Base-by-base conservation (phyloP, 2,329 filamentous ascomycete genomes). In the Ustulina deusta region DNA sequence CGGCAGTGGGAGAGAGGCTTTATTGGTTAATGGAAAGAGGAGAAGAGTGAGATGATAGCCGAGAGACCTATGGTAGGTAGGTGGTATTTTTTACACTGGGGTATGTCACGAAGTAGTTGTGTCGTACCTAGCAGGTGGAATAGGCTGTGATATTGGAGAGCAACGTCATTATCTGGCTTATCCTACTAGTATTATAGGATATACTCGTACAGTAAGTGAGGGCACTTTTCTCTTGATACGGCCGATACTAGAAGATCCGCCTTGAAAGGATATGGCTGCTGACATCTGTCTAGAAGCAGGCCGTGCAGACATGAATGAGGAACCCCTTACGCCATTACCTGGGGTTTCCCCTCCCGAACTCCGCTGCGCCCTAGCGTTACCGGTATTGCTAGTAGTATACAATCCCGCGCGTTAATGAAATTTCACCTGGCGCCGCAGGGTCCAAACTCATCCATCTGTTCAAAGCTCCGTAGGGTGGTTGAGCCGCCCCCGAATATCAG, bases 361-460 rank as follows among this genome's bases (percentile, higher is more conserved):
- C 67, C 67, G 40, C 42, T 55, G 42, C 25, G 60, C 56, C 52
- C 38, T 59, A 25, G n/a, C 34, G 34, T 44, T 38, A n/a, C n/a
- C n/a, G n/a, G n/a, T n/a, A 56, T 61, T 64, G 40, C 15, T 56
- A 48, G 20, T 61, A 46, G 3, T 69, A 52, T 54, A 61, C 60
- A 63, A 44, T 61, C 42, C 46, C 17, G 22, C 29, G n/a, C n/a
- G 11, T 54, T 13, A 22, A 46, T 58, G 20, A 56, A 59, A 17
- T 15, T 44, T 13, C 13, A 54, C 36, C 15, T 48, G 25, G 15
- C 20, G 17, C 9, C 7, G 32, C 10, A 38, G 32, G 13, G 22
- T 22, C 32, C 25, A 42, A 34, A 52, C 3, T 20, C 22, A n/a
- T 38, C n/a, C 55, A 36, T 32, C 15, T 61, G 51, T 15, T 27